phyloP scores from a whole-genome alignment of 495 filamentous ascomycete species.

The Hyaloscypha hepaticicola region DNA sequence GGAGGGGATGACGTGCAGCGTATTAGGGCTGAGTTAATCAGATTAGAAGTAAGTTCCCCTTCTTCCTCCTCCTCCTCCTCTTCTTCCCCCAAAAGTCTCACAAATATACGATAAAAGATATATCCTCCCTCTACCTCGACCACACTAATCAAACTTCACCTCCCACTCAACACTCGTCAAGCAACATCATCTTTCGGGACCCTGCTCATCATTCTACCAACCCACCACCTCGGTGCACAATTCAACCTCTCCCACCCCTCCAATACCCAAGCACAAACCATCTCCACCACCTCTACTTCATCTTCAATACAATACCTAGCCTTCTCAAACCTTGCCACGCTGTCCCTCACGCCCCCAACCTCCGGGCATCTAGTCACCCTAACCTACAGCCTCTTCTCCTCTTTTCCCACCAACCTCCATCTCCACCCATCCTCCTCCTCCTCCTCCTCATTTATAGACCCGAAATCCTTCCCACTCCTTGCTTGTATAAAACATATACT shows the following conservation, averaged over 20 bases:
- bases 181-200: conserved; percentile 50
- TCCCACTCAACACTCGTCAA: no score
- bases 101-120: no score
- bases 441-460: neutral
- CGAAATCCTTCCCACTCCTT: conserved; percentile 8
- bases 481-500: neutral
- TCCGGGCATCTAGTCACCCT: conserved; percentile 54
- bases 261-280: conserved; percentile 34
- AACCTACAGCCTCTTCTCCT: conserved; percentile 57
- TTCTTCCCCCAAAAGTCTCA: no score
- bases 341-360: conserved; percentile 56
- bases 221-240: conserved; percentile 36
- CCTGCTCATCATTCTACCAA: conserved; percentile 54
- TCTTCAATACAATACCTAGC: conserved; percentile 53
- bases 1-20: conserved; percentile 13
- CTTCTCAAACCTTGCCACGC: conserved; percentile 62
- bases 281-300: conserved; percentile 42
- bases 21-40: conserved; percentile 42
- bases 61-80: no score
- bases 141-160: no score
- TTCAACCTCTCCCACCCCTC: conserved; percentile 42
- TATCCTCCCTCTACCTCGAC: no score
- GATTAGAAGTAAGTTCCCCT: no score
- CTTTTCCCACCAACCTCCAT: neutral
- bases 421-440: conserved; percentile 19